Evolutionary conservation across 2,329 filamentous ascomycete species (phyloP), one percentile per base, ranked within the genome.

Genomic region (Plenodomus tracheiphilus): DNA sequence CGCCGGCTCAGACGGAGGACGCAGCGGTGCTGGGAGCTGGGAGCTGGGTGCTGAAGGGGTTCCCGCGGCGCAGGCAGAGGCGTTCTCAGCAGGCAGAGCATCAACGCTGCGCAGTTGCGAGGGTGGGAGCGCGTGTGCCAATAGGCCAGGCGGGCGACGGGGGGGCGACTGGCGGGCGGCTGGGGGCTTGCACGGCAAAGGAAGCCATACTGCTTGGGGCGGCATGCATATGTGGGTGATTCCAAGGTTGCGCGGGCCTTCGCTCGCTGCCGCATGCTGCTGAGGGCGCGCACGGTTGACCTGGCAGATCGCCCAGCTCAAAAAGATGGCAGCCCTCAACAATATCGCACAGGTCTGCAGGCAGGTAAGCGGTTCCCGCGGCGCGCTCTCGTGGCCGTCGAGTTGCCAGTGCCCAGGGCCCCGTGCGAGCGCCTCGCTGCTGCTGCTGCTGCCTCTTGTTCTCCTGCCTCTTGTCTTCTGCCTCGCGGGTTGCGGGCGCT

Each of bases 191-290:
- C 28, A 32, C 17, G 37, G 18, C 17, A 17, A 34, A 42, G 39
- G 46, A 39, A 46, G 49, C 52, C 39, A 46, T 52, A 36, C 49
- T 49, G 38, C 32, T 40, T 47, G 22, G 42, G 36, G 40, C 36
- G 30, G 47, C 43, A 40, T 53, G 46, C 46, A 49, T 46, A 40
- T 50, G 51, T 46, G 40, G 37, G 51, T 50, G 51, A 53, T 51
- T n/a, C n/a, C n/a, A n/a, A n/a, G n/a, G n/a, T n/a, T 25, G 22
- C 22, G 22, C 22, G 22, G 22, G 35, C 40, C 45, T 18, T 42
- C n/a, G 16, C 40, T 42, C 22, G 40, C 28, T 35, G 39, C 36
- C 20, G 45, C 45, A n/a, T n/a, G n/a, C n/a, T n/a, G n/a, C n/a
- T n/a, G n/a, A n/a, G n/a, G 28, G 45, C 19, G 16, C 20, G 44